Conservation (phyloP, 2,329 filamentous ascomycete genomes). For the Moelleriella libera region DNA sequence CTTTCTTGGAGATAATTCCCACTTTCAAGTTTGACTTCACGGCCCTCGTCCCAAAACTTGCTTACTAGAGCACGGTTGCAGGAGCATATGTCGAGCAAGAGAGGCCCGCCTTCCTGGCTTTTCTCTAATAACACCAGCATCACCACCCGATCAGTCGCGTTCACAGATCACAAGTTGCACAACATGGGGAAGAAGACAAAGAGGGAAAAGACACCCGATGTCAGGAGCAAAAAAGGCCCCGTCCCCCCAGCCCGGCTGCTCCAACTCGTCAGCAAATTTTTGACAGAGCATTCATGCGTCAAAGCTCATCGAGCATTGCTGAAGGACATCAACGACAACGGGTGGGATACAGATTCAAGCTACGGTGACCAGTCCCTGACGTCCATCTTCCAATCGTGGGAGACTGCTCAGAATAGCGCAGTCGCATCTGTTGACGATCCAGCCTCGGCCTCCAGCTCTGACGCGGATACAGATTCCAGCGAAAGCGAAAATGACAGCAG, state of each 20-base stretch:
- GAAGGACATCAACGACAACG: conserved; percentile 44
- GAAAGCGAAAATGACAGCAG: conserved; percentile 13
- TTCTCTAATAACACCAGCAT: conserved; percentile 25
- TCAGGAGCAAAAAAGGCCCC: conserved; percentile 12
- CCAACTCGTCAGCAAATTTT: conserved; percentile 51
- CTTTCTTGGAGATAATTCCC: too few species aligned
- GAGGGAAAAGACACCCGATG: too few species aligned
- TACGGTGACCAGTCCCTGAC: conserved; percentile 26
- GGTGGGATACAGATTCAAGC: conserved; percentile 20
- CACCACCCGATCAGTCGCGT: not conserved
- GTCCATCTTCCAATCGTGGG: conserved; percentile 36
- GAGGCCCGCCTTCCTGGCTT: conserved; percentile 24
- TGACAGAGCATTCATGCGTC: conserved; percentile 50
- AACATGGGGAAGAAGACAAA: conserved; percentile 17
- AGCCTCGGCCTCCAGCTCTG: conserved; percentile 15
- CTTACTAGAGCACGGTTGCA: not conserved
- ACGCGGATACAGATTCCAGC: conserved; percentile 12
- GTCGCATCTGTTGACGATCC: conserved; percentile 10
- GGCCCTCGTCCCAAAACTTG: too few species aligned
- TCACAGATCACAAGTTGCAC: not conserved
- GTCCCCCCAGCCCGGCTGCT: conserved; percentile 48
- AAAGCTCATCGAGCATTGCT: conserved; percentile 47
- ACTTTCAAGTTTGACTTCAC: too few species aligned
- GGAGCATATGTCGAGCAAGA: conserved; percentile 16
- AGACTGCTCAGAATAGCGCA: conserved; percentile 15